Conservation (phyloP, 768 basidiomycete genomes). For the Tylopilus plumbeoviolaceoides region DNA sequence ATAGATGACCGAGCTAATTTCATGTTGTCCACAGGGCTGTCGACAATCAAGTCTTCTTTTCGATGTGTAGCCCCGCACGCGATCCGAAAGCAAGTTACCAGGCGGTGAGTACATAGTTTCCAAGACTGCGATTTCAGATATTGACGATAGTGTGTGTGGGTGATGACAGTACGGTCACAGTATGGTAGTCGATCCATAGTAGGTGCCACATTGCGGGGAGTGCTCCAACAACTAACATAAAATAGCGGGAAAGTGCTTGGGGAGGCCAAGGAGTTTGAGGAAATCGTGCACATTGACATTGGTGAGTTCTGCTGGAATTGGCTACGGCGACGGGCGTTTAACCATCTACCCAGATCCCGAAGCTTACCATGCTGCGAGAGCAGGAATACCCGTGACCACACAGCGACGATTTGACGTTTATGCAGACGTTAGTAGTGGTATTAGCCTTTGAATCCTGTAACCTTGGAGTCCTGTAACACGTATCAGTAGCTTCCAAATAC, state of each 20-base stretch:
- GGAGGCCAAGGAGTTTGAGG: conserved; percentile 73
- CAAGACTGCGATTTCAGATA: background rate
- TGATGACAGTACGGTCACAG: conserved; percentile 77
- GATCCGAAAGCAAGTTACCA: conserved; percentile 81
- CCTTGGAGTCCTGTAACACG: background rate
- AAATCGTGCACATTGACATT: conserved; percentile 75
- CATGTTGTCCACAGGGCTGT: conserved; percentile 59
- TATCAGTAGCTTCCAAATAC: conserved; percentile 15
- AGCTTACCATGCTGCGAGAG: conserved; percentile 59
- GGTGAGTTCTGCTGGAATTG: conserved; percentile 46
- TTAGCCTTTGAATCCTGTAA: background rate
- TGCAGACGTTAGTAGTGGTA: conserved; percentile 52
- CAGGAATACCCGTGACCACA: conserved; percentile 85
- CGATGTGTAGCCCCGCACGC: conserved; percentile 94
- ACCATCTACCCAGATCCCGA: conserved; percentile 52
- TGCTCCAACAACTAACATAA: conserved; percentile 5
- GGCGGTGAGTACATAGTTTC: conserved; percentile 58
- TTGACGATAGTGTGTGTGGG: background rate
- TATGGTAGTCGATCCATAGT: conserved; percentile 89
- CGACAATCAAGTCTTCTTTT: conserved; percentile 95
- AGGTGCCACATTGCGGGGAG: conserved; percentile 27
- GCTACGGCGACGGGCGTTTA: background rate
- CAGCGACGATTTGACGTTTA: conserved; percentile 95
- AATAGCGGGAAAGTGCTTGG: conserved; percentile 68
- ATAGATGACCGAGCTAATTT: conserved; percentile 4